These are phyloP conservation scores for Yamadazyma tumulicola DNA, from an alignment of 805 yeast species.

Conservation along the genomic window DNA sequence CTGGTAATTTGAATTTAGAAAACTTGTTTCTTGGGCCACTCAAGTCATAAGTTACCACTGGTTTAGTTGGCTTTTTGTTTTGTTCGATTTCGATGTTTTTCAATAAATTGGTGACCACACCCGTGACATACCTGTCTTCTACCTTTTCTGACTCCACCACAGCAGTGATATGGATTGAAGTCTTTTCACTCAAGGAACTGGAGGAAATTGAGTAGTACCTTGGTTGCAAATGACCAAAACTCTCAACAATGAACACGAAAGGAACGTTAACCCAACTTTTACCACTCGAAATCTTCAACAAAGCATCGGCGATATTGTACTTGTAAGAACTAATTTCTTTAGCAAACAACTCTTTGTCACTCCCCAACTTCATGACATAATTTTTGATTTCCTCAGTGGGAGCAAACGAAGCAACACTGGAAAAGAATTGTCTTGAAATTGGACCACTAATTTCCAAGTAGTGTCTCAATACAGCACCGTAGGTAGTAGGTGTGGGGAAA, in stretches of 20 bases:
- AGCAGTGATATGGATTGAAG: constrained; percentile 79
- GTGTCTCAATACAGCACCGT: constrained; percentile 79
- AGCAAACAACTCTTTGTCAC: constrained; percentile 68
- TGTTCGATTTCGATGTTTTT: constrained; percentile 63
- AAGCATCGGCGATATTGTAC: constrained; percentile 73
- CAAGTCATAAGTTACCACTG: constrained; percentile 61
- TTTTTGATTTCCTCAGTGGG: constrained; percentile 60
- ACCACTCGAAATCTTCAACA: constrained; percentile 59
- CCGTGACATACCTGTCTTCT: constrained; percentile 47
- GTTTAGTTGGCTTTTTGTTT: constrained; percentile 43
- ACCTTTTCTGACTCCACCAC: constrained; percentile 70
- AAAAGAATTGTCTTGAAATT: constrained; percentile 82
- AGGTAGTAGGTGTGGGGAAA: constrained; percentile 82
- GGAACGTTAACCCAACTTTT: constrained; percentile 75
- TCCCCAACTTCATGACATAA: constrained; percentile 51
- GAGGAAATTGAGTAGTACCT: constrained; percentile 97
- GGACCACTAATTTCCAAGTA: constrained; percentile 91
- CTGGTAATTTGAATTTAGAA: constrained; percentile 63
- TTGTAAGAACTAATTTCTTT: constrained; percentile 56
- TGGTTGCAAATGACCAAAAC: constrained; percentile 78
- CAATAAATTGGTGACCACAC: constrained; percentile 89
- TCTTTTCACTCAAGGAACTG: constrained; percentile 73
- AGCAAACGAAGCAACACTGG: constrained; percentile 74
- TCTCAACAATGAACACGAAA: constrained; percentile 78
- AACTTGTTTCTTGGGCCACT: constrained; percentile 76